These are phyloP conservation scores for Penicillium paxilli DNA, from an alignment of 495 filamentous ascomycete genomes.

Conservation along the genomic window DNA sequence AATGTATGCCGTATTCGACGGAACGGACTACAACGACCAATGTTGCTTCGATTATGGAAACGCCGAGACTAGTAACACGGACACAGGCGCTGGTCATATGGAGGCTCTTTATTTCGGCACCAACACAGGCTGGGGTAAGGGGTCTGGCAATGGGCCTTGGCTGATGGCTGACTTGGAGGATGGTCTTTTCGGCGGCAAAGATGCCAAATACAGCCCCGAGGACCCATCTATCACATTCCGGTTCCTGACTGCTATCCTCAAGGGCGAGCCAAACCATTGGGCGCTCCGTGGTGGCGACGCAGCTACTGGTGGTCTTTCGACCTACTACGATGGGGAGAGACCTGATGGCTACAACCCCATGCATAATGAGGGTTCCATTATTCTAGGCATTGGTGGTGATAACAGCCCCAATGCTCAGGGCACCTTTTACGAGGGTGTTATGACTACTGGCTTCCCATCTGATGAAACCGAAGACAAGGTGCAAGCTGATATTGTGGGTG, in stretches of 20 bases:
- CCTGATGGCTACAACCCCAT: slow-evolving; percentile 60
- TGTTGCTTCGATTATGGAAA: slow-evolving; percentile 67
- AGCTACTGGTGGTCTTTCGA: slow-evolving; percentile 52
- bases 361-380: slow-evolving; percentile 59
- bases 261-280: slow-evolving; percentile 53
- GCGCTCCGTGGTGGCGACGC: slow-evolving; percentile 55
- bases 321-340: slow-evolving; percentile 52
- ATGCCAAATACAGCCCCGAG: slow-evolving; percentile 36
- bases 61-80: slow-evolving; percentile 52
- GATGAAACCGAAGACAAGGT: slow-evolving; percentile 54
- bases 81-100: slow-evolving; percentile 61
- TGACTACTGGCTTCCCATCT: slow-evolving; percentile 58
- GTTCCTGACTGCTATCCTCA: slow-evolving; percentile 52
- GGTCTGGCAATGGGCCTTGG: slow-evolving; percentile 56
- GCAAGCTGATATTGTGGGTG: slow-evolving; percentile 58
- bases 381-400: slow-evolving; percentile 59
- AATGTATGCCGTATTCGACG: slow-evolving; percentile 60
- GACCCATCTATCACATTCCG: slow-evolving; percentile 50
- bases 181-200: slow-evolving; percentile 52
- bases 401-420: slow-evolving; percentile 58
- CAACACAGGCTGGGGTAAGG: slow-evolving; percentile 48
- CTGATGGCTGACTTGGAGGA: slow-evolving; percentile 64
- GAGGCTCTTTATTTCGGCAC: slow-evolving; percentile 61
- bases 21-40: slow-evolving; percentile 55
- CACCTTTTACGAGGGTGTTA: slow-evolving; percentile 62